Conservation (phyloP, 192 early-diverging fungal genomes). For the Entrophospora sp. region DNA sequence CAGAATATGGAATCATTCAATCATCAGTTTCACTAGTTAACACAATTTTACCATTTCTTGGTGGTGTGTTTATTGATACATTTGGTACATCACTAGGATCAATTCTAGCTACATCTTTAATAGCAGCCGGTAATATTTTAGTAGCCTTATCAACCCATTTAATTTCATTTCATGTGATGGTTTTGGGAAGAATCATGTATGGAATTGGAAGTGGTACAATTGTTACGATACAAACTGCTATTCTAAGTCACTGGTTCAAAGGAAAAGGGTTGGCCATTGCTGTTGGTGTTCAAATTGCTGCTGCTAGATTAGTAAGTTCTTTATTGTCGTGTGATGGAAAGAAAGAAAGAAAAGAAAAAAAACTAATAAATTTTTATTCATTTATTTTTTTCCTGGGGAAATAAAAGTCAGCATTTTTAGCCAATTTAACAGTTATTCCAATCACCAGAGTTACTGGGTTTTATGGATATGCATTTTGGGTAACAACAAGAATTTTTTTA, state of each 20-base stretch:
- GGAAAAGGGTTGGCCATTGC: constrained; percentile 50
- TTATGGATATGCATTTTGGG: constrained; percentile 36
- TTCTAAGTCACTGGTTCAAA: constrained; percentile 60
- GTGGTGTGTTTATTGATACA: constrained; percentile 56
- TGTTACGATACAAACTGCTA: constrained; percentile 57
- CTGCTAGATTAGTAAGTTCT: constrained; percentile 46
- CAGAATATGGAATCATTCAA: constrained; percentile 59
- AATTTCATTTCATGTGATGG: constrained; percentile 47
- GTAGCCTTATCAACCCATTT: constrained; percentile 50
- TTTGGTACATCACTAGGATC: constrained; percentile 56
- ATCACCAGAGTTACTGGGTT: constrained; percentile 38
- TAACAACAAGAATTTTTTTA: neutral
- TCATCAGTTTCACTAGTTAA: constrained; percentile 59
- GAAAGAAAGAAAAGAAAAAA: too few species aligned
- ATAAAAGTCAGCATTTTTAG: constrained; percentile 43
- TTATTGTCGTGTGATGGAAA: too few species aligned
- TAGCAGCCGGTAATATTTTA: constrained; percentile 48
- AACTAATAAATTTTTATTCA: too few species aligned
- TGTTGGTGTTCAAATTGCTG: constrained; percentile 52
- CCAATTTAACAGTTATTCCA: constrained; percentile 51
- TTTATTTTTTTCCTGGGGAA: too few species aligned
- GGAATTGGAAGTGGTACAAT: constrained; percentile 61
- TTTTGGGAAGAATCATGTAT: constrained; percentile 51
- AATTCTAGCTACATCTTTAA: constrained; percentile 46
- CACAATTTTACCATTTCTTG: constrained; percentile 52